Percentiles rank a stretch among this genome's conserved stretches.
phyloP scores from a whole-genome alignment of 768 basidiomycete species.

The Leucocoprinus birnbaumii region DNA sequence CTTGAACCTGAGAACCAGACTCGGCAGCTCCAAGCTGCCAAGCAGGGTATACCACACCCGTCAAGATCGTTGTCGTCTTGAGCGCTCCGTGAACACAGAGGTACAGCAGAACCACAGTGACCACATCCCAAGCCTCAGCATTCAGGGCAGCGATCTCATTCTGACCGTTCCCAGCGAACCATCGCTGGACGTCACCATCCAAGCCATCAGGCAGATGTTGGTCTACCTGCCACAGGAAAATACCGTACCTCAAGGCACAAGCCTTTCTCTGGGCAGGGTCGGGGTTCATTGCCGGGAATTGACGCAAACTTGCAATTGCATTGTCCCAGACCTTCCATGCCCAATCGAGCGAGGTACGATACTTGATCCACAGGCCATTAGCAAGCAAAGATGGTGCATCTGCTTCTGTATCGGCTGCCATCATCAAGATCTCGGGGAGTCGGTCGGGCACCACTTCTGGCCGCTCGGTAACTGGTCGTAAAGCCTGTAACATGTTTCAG shows the following conservation, averaged over 20 bases:
- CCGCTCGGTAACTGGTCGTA: conserved; percentile 40
- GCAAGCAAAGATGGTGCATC: conserved; percentile 71
- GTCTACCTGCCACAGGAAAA: conserved; percentile 71
- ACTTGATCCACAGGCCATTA: conserved; percentile 80
- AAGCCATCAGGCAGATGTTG: conserved; percentile 74
- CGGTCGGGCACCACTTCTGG: conserved; percentile 41
- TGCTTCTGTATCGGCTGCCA: conserved; percentile 54
- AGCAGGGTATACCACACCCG: conserved; percentile 75
- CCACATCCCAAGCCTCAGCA: conserved; percentile 64
- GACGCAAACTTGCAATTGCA: conserved; percentile 69
- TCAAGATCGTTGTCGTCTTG: conserved; percentile 67
- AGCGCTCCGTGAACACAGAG: conserved; percentile 66
- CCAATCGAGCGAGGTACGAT: conserved; percentile 70
- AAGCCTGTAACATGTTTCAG: conserved; percentile 31
- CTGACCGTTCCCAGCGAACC: conserved; percentile 70
- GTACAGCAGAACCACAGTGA: conserved; percentile 60
- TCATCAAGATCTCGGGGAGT: conserved; percentile 63
- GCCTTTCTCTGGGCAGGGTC: conserved; percentile 43
- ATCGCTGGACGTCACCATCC: conserved; percentile 65
- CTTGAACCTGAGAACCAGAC: conserved; percentile 31
- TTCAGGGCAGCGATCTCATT: conserved; percentile 58
- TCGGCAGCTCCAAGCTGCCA: conserved; percentile 60
- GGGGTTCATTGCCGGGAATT: conserved; percentile 54
- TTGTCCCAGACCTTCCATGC: conserved; percentile 86
- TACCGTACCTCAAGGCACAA: conserved; percentile 64